These are phyloP conservation scores for Biscogniauxia sp. DNA, from an alignment of 2,329 filamentous ascomycete genomes.

Conservation along the genomic window DNA sequence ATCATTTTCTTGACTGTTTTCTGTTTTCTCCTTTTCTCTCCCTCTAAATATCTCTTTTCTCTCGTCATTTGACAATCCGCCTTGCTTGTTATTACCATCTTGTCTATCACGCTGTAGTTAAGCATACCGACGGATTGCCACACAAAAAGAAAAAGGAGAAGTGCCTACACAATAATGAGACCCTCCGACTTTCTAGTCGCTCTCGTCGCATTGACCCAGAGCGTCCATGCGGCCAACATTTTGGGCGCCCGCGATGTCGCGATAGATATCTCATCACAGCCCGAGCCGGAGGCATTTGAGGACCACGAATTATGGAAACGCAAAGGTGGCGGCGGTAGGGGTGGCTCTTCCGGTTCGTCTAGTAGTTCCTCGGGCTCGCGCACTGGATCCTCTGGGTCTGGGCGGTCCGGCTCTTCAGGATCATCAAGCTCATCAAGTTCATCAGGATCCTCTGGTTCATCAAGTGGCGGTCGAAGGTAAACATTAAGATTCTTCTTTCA, in stretches of 20 bases:
- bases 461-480: not conserved
- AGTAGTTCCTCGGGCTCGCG: constrained; percentile 1
- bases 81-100: too few species aligned
- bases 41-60: too few species aligned
- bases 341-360: constrained; percentile 20
- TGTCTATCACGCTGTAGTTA: too few species aligned
- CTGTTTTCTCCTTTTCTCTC: too few species aligned
- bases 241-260: constrained; percentile 16
- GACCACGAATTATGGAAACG: constrained; percentile 55
- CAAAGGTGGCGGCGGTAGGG: constrained; percentile 56
- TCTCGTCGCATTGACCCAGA: constrained; percentile 18
- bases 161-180: constrained; percentile 24
- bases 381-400: constrained; percentile 11
- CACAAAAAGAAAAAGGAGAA: not conserved
- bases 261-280: constrained; percentile 15
- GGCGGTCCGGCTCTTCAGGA: constrained; percentile 21
- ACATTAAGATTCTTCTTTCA: too few species aligned
- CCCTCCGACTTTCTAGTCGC: constrained; percentile 22
- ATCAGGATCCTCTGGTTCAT: constrained; percentile 1
- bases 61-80: too few species aligned
- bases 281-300: constrained; percentile 13
- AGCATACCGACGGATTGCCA: too few species aligned
- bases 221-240: constrained; percentile 22
- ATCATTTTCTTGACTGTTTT: too few species aligned
- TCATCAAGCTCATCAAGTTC: constrained; percentile 25